Conservation (phyloP, 140 eudicot species). For the Senecio squalidus region DNA sequence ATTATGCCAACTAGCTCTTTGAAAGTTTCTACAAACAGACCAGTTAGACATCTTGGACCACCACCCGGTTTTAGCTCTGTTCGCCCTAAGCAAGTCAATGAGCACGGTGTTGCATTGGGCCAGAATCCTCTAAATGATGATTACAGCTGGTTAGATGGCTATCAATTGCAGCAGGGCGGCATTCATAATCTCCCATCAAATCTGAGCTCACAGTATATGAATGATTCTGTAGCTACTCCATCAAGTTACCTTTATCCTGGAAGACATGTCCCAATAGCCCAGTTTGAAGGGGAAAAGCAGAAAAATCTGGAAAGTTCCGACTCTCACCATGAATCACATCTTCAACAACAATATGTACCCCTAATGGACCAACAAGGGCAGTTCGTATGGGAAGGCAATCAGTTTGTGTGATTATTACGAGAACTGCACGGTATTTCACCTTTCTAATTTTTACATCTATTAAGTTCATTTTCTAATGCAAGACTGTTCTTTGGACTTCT, state of each 20-base stretch:
- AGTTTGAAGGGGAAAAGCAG: conserved; percentile 25
- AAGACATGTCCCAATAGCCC: conserved; percentile 32
- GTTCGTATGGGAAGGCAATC: conserved; percentile 43
- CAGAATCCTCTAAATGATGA: conserved; percentile 41
- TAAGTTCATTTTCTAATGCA: not conserved
- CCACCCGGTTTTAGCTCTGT: conserved; percentile 68
- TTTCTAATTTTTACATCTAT: not conserved
- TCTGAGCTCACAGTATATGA: conserved; percentile 21
- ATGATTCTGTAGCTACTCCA: conserved; percentile 23
- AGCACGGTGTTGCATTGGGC: conserved; percentile 18
- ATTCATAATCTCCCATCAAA: conserved; percentile 23
- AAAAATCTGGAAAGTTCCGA: conserved; percentile 20
- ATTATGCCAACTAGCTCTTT: conserved; percentile 24
- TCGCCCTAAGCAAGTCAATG: conserved; percentile 40
- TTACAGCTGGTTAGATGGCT: conserved; percentile 56
- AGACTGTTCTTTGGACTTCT: not conserved
- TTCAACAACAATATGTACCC: conserved; percentile 34
- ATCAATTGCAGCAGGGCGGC: conserved; percentile 40
- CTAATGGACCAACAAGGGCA: conserved; percentile 49
- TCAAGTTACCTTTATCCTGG: conserved; percentile 53
- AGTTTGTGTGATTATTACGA: conserved; percentile 41
- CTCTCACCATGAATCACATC: conserved; percentile 23
- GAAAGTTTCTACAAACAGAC: conserved; percentile 36
- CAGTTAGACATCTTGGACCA: conserved; percentile 64
- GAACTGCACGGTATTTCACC: conserved; percentile 29